Evolutionary conservation across 768 basidiomycete species (phyloP), one percentile per base, ranked within the genome.

Genomic region (Tricholoma furcatifolium): DNA sequence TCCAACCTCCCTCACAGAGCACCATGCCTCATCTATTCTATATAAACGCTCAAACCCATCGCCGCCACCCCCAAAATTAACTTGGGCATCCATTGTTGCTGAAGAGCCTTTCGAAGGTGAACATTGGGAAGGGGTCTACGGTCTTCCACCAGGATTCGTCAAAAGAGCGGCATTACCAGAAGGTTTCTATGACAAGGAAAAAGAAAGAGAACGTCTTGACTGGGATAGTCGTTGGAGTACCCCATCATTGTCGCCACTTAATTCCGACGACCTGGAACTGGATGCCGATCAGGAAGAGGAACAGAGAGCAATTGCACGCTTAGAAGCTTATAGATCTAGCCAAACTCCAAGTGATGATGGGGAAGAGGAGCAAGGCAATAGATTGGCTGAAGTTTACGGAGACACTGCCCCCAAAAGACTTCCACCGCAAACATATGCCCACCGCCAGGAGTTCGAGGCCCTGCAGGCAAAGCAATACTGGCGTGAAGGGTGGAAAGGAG

Each of bases 61-160:
- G 1, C 60, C 67, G 3, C 60, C 68, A 1, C 66, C 73, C 6
- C 65, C 72, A 3, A 60, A 73, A 1, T 67, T 91, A 6, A 89
- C 87, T 3, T 93, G 91, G 91, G 74, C 77, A 54, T 77, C 83
- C n/a, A 92, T 93, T 46, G 76, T 93, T 14, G 79, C 79, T 1
- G 90, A 91, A 60, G 91, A 92, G 51, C 88, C 90, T 3, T 88
- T 90, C 55, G 87, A 92, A 66, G 91, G 88, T 14, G 83, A 92
- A 55, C 91, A 92, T 61, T 92, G 90, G 90, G 80, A 88, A 62
- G 87, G 87, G 1, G 80, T 80, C n/a, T 81, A 81, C 56, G 84
- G 76, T 7, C 52, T 76, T 21, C 78, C 79, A 23, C 65, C 74
- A n/a, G 79, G 82, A 11, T 69, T 65, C 49, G 61, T 66, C 24